Evolutionary conservation across 345 rosid genomes (phyloP).

Genomic region (Melaleuca quinquenervia): DNA sequence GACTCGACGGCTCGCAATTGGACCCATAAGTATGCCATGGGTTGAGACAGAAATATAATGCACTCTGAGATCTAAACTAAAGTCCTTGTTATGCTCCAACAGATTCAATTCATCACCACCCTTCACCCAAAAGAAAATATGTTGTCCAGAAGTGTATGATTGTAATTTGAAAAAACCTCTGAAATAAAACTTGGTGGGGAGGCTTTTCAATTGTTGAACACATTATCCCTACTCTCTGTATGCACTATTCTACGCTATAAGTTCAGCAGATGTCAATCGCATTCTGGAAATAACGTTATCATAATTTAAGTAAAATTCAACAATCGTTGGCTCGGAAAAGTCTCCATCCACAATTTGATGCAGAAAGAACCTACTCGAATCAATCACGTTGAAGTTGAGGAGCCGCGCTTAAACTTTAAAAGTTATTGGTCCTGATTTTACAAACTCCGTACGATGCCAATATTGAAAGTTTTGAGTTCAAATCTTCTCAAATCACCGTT

Average conservation of each 20-base stretch:
- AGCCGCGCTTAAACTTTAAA: not conserved
- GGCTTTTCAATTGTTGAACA: not conserved
- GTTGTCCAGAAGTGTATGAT: not conserved
- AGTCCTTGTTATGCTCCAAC: not conserved
- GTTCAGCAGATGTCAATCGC: not conserved
- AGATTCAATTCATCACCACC: not conserved
- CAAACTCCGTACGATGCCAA: not conserved
- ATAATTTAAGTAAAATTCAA: not conserved
- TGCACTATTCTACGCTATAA: not conserved
- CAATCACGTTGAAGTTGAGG: not conserved
- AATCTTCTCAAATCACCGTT: too few relatives aligned
- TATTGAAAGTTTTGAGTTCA: not conserved
- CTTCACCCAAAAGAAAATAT: not conserved
- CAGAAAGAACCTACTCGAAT: not conserved
- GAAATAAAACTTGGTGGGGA: not conserved
- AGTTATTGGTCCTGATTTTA: not conserved
- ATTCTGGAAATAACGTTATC: not conserved
- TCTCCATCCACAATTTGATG: not conserved
- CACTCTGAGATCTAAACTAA: not conserved
- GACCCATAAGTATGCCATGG: not conserved
- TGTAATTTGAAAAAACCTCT: not conserved
- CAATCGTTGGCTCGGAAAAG: not conserved
- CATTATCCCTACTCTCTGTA: not conserved
- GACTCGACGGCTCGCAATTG: not conserved
- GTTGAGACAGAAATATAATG: not conserved